phyloP scores from a whole-genome alignment of 441 rosid species.

The Mallotus japonicus region DNA sequence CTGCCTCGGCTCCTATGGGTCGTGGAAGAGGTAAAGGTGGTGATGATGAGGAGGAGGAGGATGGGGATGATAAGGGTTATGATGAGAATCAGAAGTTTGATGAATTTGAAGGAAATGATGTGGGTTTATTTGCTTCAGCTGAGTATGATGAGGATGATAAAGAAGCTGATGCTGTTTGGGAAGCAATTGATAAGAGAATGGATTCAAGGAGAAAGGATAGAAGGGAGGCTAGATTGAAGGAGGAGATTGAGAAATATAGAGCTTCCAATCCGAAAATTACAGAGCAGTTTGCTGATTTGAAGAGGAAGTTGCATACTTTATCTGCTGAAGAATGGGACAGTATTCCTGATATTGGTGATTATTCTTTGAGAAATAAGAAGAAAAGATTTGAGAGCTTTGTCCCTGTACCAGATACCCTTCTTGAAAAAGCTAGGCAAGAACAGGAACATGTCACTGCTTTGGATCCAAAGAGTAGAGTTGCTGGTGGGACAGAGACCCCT shows the following conservation, averaged over 20 bases:
- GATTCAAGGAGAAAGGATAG: slow-evolving; percentile 86
- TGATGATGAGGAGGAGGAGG: slow-evolving; percentile 85
- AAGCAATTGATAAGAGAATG: slow-evolving; percentile 79
- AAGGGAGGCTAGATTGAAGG: slow-evolving; percentile 81
- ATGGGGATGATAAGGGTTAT: slow-evolving; percentile 79
- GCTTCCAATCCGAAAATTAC: slow-evolving; percentile 92
- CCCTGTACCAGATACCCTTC: slow-evolving; percentile 78
- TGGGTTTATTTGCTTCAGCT: slow-evolving; percentile 84
- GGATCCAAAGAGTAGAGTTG: slow-evolving; percentile 81
- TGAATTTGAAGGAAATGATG: slow-evolving; percentile 94
- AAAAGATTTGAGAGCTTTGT: slow-evolving; percentile 91
- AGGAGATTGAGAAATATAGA: slow-evolving; percentile 85
- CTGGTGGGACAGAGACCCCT: slow-evolving; percentile 87
- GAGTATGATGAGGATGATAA: slow-evolving; percentile 94
- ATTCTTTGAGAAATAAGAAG: slow-evolving; percentile 81
- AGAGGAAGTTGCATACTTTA: slow-evolving; percentile 69
- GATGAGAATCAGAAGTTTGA: slow-evolving; percentile 97
- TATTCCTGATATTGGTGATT: slow-evolving; percentile 90
- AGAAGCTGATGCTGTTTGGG: slow-evolving; percentile 97
- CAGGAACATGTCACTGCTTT: slow-evolving; percentile 87
- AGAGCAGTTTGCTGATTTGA: slow-evolving; percentile 91
- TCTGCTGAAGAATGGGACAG: slow-evolving; percentile 83
- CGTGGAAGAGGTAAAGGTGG: slow-evolving; percentile 68
- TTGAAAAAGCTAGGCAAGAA: slow-evolving; percentile 94
- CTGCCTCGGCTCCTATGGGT: slow-evolving; percentile 40